Conservation (phyloP, 495 filamentous ascomycete genomes). For the Tuber borchii region DNA sequence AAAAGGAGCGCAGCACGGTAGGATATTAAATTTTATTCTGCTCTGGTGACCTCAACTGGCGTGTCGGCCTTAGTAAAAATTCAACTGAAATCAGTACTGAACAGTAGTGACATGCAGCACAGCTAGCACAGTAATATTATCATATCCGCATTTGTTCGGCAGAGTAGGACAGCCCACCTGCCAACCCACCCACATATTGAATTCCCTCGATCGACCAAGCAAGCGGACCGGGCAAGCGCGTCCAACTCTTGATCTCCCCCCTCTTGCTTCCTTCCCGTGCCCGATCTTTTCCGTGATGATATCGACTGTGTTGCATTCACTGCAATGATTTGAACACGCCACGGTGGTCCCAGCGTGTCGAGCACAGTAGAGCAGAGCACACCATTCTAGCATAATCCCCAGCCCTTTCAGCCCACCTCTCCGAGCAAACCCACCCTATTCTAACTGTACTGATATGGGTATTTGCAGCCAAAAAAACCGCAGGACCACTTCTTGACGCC, state of each 20-base stretch:
- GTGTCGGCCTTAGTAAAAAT: background rate
- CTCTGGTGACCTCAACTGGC: background rate
- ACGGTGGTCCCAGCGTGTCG: background rate
- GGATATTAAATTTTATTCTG: background rate
- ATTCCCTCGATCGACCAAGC: background rate
- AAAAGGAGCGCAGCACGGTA: background rate
- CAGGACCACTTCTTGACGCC: too few species aligned
- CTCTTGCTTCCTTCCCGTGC: background rate
- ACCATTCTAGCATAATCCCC: background rate
- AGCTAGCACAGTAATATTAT: background rate
- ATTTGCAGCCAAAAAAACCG: too few species aligned
- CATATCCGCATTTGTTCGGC: background rate
- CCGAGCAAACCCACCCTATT: background rate
- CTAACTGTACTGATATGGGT: too few species aligned
- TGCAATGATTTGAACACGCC: background rate
- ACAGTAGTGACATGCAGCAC: background rate
- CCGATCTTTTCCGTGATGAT: background rate
- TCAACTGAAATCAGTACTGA: background rate
- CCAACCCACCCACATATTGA: background rate
- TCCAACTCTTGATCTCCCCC: background rate
- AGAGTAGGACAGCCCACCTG: background rate
- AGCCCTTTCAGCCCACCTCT: background rate
- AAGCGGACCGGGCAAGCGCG: background rate
- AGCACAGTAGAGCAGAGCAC: background rate
- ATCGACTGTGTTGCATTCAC: background rate